Evolutionary conservation across 257 asterid genomes (phyloP).

Genomic region (Verbena officinalis): DNA sequence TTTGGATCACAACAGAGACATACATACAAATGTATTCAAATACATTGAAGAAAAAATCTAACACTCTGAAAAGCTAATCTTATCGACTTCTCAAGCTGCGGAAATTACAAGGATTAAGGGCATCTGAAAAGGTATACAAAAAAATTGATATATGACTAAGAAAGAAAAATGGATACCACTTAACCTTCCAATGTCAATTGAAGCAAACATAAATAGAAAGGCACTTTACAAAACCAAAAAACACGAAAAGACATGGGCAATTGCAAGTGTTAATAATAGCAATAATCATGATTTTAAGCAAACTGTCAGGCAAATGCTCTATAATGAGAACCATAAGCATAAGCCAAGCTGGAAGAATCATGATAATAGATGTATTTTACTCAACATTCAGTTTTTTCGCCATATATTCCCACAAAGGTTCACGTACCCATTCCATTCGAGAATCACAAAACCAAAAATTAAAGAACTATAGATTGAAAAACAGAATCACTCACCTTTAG

Average conservation of each 20-base stretch:
- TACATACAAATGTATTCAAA: no score
- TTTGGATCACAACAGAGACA: not conserved
- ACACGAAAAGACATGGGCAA: no score
- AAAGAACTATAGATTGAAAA: no score
- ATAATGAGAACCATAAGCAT: not conserved
- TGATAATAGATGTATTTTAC: no score
- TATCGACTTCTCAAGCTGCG: not conserved
- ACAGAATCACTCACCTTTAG: no score
- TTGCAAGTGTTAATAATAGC: conserved; percentile 3
- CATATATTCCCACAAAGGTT: no score
- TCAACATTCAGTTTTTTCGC: no score
- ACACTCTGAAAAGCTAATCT: conserved; percentile 1
- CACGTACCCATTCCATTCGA: no score
- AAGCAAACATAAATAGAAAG: not conserved
- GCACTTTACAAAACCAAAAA: no score
- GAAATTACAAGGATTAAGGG: not conserved
- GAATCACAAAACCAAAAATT: no score
- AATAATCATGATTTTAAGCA: not conserved
- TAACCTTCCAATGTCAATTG: not conserved
- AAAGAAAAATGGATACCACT: conserved; percentile 1
- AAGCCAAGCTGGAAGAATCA: no score
- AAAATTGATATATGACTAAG: not conserved
- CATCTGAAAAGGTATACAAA: not conserved
- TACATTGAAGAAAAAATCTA: not conserved
- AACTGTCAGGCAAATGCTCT: conserved; percentile 20